A percentile compares a stretch with the other conserved stretches of the same genome.
These are phyloP conservation scores for Umbellularia californica DNA, from an alignment of 164 flowering plant genomes.

Conservation along the genomic window DNA sequence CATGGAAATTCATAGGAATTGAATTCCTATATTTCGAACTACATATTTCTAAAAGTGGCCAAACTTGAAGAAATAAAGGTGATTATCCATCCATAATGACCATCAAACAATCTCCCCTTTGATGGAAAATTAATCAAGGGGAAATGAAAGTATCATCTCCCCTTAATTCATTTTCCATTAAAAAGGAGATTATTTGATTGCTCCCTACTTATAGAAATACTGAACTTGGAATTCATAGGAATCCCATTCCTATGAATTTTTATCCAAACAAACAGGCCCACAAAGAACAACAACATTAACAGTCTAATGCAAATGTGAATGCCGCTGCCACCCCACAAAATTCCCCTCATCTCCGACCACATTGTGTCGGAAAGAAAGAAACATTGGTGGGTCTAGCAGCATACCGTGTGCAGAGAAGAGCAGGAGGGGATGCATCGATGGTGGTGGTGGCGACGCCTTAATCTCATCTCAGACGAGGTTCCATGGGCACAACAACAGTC, in stretches of 20 bases:
- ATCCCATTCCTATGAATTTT: background rate
- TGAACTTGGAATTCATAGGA: background rate
- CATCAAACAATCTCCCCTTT: no score
- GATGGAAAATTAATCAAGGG: no score
- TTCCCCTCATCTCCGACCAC: no score
- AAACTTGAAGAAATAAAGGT: no score
- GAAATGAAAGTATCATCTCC: no score
- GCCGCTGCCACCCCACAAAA: background rate
- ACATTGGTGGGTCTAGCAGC: background rate
- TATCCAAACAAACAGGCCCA: background rate
- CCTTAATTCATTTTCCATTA: no score
- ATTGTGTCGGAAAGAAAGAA: background rate
- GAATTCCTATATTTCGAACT: no score
- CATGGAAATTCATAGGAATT: no score
- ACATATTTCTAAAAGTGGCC: no score
- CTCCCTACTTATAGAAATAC: no score
- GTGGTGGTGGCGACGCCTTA: constrained; percentile 5
- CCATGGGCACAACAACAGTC: background rate
- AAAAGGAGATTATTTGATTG: background rate
- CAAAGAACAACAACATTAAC: background rate
- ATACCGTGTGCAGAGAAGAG: constrained; percentile 8
- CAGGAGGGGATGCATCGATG: constrained; percentile 14
- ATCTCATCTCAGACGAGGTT: constrained; percentile 8
- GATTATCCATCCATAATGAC: no score
- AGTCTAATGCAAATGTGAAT: background rate